Base-by-base conservation (phyloP, 176 grass and related monocot genomes). In the Oryza meridionalis region DNA sequence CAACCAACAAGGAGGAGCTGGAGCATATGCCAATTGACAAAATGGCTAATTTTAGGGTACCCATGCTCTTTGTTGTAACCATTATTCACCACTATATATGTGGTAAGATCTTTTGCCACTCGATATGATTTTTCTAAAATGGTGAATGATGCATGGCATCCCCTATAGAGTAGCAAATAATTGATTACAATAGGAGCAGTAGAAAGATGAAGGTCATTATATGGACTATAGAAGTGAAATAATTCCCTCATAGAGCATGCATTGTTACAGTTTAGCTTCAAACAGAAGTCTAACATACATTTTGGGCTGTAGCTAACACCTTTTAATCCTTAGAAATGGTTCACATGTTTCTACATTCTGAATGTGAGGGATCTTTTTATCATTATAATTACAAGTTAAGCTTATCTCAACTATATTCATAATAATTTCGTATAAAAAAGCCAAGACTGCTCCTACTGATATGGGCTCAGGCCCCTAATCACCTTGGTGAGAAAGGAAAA, bases 341-440 rank as follows among this genome's bases (percentile, higher is more conserved):
- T 76, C 19, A 26, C 3, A 40, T 19, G 32, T 26, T 64, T 62
- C 6, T 10, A 19, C 45, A 43, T 77, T 77, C 31, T 1, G 11
- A 24, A 76, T 67, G 16, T 9, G 44, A 37, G 49, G 22, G 3
- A 51, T 49, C 27, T 35, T 62, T 83, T 66, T 67, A 24, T 22
- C n/a, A 61, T 61, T 61, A 61, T 10, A 22, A 3, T 17, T 8
- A 59, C 19, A 75, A 76, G 12, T 31, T 49, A 25, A 73, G 58
- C 11, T 11, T 42, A 72, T 73, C 73, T 12, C 53, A 82, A 74
- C 6, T n/a, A 37, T 73, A 82, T 44, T 45, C 25, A 33, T 22
- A 65, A 33, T 32, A 65, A 47, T 11, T 45, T 26, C 6, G 3
- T 71, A 71, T 44, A 72, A 6, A 72, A 6, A 46, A 46, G 19